Conservation (phyloP, 805 yeast species). For the Candida nitratophila region DNA sequence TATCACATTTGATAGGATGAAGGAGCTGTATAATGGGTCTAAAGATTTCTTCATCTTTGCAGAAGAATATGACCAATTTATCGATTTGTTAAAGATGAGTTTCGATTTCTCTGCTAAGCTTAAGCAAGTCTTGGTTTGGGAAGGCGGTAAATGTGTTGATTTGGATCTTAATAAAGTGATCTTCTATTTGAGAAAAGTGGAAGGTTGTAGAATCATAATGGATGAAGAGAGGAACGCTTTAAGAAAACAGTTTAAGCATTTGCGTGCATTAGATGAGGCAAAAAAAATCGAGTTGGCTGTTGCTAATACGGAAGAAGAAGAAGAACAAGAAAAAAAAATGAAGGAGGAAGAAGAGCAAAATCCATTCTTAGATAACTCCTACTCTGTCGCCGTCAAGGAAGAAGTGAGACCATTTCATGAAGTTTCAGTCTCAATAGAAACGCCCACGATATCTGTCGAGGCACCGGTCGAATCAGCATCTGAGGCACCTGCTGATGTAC, state of each 20-base stretch:
- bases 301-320: neutral
- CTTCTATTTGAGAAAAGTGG: slow-evolving; percentile 40
- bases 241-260: slow-evolving; percentile 24
- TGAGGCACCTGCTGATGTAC: no score
- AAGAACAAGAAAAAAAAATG: no score
- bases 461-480: no score
- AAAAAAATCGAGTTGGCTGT: no score
- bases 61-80: slow-evolving; percentile 8
- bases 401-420: no score
- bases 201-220: slow-evolving; percentile 31
- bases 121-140: slow-evolving; percentile 4
- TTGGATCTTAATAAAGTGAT: slow-evolving; percentile 25
- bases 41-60: slow-evolving; percentile 10
- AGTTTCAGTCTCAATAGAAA: no score
- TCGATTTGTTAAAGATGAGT: slow-evolving; percentile 8
- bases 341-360: no score
- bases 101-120: slow-evolving; percentile 6
- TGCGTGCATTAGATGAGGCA: no score
- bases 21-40: slow-evolving; percentile 9
- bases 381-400: no score
- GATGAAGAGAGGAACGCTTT: slow-evolving; percentile 6
- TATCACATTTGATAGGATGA: slow-evolving; percentile 8
- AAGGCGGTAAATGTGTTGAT: slow-evolving; percentile 9
- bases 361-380: no score
- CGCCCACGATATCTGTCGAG: no score